Conservation (phyloP, 2,329 filamentous ascomycete species). For the Aspergillus alliaceus region DNA sequence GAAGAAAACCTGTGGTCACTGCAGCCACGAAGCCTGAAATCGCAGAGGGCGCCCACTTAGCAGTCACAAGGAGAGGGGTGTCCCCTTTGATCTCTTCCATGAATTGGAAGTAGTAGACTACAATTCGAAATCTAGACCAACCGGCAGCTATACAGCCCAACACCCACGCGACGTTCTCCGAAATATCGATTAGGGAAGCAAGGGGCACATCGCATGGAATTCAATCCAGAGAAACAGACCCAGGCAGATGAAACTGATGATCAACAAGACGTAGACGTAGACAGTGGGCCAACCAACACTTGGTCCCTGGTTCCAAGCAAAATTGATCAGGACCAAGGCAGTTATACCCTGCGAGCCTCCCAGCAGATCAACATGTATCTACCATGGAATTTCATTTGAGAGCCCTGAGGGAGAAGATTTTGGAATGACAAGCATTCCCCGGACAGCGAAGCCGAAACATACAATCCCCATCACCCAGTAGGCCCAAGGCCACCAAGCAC, state of each 20-base stretch:
- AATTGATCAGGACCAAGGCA: constrained; percentile 61
- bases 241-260: constrained; percentile 57
- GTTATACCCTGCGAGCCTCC: constrained; percentile 48
- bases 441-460: constrained; percentile 34
- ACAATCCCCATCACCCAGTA: constrained; percentile 42
- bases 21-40: constrained; percentile 33
- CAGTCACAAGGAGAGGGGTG: constrained; percentile 27
- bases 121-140: constrained; percentile 57
- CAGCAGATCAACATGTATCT: constrained; percentile 16
- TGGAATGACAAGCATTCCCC: constrained; percentile 34
- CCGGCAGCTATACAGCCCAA: constrained; percentile 55
- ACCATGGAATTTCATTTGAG: constrained; percentile 19
- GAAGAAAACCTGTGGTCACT: constrained; percentile 35
- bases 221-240: constrained; percentile 53
- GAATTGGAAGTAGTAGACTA: constrained; percentile 54
- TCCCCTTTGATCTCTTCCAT: constrained; percentile 41
- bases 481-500: constrained; percentile 52
- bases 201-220: constrained; percentile 51
- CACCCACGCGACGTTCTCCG: constrained; percentile 54
- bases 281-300: constrained; percentile 58
- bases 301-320: constrained; percentile 66
- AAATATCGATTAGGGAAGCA: constrained; percentile 54
- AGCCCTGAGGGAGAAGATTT: constrained; percentile 41
- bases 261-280: constrained; percentile 57
- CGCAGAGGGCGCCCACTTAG: constrained; percentile 26